These are phyloP conservation scores for Candida andamanensis DNA, from an alignment of 805 yeast species.

Conservation along the genomic window DNA sequence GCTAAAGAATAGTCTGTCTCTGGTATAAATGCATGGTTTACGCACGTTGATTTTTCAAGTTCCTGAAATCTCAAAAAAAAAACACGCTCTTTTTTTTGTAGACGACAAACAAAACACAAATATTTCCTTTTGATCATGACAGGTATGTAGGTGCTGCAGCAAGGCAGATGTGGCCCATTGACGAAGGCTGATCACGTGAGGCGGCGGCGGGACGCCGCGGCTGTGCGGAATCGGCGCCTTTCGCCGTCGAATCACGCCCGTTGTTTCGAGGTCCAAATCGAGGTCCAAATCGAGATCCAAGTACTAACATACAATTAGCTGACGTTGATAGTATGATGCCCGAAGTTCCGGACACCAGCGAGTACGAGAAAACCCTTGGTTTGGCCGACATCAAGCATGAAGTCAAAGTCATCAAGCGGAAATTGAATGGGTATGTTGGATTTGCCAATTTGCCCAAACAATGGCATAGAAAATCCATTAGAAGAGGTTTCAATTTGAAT, in stretches of 20 bases:
- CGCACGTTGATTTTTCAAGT: conserved; percentile 1
- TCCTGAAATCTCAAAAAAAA: too few relatives aligned
- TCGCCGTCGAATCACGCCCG: neutral
- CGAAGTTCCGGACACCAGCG: conserved; percentile 13
- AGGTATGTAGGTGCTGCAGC: too few relatives aligned
- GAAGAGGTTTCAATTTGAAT: conserved; percentile 85
- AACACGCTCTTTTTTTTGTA: conserved; percentile 5
- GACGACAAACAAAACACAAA: conserved; percentile 11
- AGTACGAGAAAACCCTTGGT: conserved; percentile 9
- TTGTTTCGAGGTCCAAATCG: neutral
- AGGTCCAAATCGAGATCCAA: too few relatives aligned
- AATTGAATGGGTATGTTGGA: conserved; percentile 89
- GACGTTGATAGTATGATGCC: conserved; percentile 15
- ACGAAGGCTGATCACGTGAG: neutral
- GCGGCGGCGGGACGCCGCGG: neutral
- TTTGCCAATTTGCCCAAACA: conserved; percentile 97
- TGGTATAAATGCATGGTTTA: too few relatives aligned
- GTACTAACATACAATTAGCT: conserved; percentile 5
- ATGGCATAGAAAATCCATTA: conserved; percentile 93
- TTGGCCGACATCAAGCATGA: conserved; percentile 21
- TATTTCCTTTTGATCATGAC: conserved; percentile 8
- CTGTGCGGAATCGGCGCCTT: neutral
- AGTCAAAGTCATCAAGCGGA: conserved; percentile 68
- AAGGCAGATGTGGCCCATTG: too few relatives aligned
- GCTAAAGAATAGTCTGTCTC: too few relatives aligned